Evolutionary conservation across 176 grass and related monocot genomes (phyloP), one percentile per base, ranked within the genome.

Genomic region (Oryza meyeriana): DNA sequence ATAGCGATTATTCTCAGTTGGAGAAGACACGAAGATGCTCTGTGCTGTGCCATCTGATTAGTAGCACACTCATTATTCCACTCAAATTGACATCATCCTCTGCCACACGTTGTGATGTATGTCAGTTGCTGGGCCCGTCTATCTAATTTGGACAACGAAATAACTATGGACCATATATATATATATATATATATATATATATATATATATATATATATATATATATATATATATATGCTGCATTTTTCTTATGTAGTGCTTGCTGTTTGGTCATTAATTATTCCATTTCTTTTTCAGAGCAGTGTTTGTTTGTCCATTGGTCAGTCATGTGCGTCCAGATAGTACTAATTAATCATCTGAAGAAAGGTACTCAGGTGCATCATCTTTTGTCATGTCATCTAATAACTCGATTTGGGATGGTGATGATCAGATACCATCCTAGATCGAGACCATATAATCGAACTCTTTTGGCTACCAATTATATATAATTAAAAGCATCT

Each of bases 191-290:
- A 2, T 9, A 58, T 2, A 58, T 24, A 2, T 9, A 58, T 2
- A 58, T 24, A 2, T 9, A 58, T 2, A 72, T 45, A 72, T 20
- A 59, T n/a, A 72, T 45, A 72, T 20, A 59, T n/a, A 72, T 45
- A 72, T 20, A 59, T n/a, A 72, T 45, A 72, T 20, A 59, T n/a
- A 2, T 9, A 58, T 2, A 58, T 24, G 26, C 40, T 30, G 41
- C 70, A 30, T 33, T 27, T 52, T 31, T 26, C 14, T 48, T 27
- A 29, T 6, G 14, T 71, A 67, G 11, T 68, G 45, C 71, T 42
- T 59, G 34, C 58, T 84, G 45, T 69, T 84, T 77, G 64, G 73
- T 20, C 64, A 69, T 22, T 61, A 50, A 50, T 50, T 18, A 20
- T 50, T 50, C 16, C 4, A 0, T n/a, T n/a, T 2, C n/a, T 0